Percentiles rank a stretch among this genome's conserved stretches.
Evolutionary conservation across 805 yeast genomes (phyloP).

Genomic region (Candida khao-thaluensis): DNA sequence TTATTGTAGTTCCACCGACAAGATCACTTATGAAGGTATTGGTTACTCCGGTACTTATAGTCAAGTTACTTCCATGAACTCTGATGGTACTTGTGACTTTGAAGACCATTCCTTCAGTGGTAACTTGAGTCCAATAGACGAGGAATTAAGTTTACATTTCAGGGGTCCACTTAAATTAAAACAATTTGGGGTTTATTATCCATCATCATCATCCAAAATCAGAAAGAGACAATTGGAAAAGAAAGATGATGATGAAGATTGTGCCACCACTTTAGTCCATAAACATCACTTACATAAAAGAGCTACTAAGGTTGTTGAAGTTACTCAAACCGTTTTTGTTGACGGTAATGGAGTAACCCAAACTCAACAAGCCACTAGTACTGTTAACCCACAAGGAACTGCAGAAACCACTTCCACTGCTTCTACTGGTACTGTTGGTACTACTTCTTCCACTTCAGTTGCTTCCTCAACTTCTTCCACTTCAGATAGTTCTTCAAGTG

Average conservation of each 20-base stretch:
- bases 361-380: constrained; percentile 19
- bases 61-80: constrained; percentile 80
- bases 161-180: constrained; percentile 82
- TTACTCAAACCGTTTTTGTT: constrained; percentile 75
- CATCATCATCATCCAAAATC: constrained; percentile 43
- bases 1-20: constrained; percentile 73
- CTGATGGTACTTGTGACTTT: constrained; percentile 69
- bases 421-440: constrained; percentile 23
- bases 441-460: constrained; percentile 24
- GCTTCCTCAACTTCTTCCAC: constrained; percentile 23
- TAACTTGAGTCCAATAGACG: constrained; percentile 73
- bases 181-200: constrained; percentile 90
- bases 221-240: constrained; percentile 34
- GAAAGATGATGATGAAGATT: constrained; percentile 37
- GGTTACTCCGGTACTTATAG: constrained; percentile 85
- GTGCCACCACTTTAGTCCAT: constrained; percentile 45
- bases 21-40: constrained; percentile 64
- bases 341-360: constrained; percentile 53
- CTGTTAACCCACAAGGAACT: constrained; percentile 3
- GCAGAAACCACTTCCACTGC: constrained; percentile 20
- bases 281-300: constrained; percentile 54
- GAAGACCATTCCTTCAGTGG: constrained; percentile 62
- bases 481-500: constrained; percentile 19
- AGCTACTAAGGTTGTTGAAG: constrained; percentile 65
- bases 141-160: constrained; percentile 84